A percentile compares a stretch with the other conserved stretches of the same genome.
Conservation (phyloP, 2,329 filamentous ascomycete species). For the Chalara sp. region DNA sequence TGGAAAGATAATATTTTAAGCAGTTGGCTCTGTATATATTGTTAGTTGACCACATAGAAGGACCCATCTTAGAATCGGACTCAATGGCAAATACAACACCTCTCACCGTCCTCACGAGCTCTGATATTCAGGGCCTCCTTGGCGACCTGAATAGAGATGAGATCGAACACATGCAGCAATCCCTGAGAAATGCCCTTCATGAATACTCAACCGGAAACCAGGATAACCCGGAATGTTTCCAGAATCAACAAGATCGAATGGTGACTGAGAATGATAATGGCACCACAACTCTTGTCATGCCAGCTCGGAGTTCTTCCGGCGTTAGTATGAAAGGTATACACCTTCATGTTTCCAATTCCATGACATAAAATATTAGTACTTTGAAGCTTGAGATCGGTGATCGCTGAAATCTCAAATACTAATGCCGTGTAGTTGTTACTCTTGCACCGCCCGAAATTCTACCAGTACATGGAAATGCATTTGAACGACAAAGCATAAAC, state of each 20-base stretch:
- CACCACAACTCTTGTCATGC: conserved; percentile 65
- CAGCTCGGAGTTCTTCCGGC: conserved; percentile 54
- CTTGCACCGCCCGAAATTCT: too few species aligned
- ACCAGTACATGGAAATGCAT: too few species aligned
- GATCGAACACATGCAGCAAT: conserved; percentile 43
- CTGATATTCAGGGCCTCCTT: conserved; percentile 47
- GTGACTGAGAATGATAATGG: conserved; percentile 42
- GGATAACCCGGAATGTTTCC: conserved; percentile 27
- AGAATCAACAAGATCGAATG: conserved; percentile 49
- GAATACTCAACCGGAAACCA: conserved; percentile 54
- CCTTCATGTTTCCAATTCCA: too few species aligned
- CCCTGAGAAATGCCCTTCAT: conserved; percentile 46
- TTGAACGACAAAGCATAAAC: too few species aligned
- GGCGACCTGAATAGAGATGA: conserved; percentile 46
- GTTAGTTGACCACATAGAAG: too few species aligned
- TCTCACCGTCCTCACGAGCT: conserved; percentile 51
- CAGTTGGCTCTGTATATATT: too few species aligned
- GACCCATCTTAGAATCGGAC: too few species aligned
- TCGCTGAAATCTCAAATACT: too few species aligned
- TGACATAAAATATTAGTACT: too few species aligned
- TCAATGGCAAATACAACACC: conserved; percentile 36
- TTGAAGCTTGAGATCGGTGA: too few species aligned
- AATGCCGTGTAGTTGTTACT: too few species aligned
- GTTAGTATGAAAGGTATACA: conserved; percentile 62
- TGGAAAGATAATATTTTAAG: too few species aligned